Evolutionary conservation across 225 moss, liverwort and hornwort genomes (phyloP).

Genomic region (Anthoceros angustus): DNA sequence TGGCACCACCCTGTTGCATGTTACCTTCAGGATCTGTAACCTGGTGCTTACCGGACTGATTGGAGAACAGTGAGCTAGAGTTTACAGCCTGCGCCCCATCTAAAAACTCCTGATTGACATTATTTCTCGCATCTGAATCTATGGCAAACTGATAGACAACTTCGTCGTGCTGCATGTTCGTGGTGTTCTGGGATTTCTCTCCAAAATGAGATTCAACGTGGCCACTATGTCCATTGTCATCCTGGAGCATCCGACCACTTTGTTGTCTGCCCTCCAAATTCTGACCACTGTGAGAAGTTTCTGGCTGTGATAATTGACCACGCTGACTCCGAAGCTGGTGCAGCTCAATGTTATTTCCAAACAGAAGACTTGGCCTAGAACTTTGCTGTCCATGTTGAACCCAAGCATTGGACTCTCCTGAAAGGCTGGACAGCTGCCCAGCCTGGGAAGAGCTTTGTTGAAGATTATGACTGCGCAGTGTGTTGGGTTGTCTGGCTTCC

Average conservation of each 20-base stretch:
- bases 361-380: neutral
- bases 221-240: neutral
- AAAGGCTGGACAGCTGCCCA: neutral
- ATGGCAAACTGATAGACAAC: neutral
- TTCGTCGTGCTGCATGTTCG: neutral
- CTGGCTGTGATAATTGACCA: neutral
- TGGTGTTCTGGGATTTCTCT: neutral
- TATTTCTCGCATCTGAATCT: neutral
- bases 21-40: neutral
- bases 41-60: neutral
- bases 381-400: neutral
- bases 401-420: neutral
- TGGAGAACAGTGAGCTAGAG: neutral
- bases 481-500: neutral
- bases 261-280: neutral
- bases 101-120: neutral
- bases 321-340: neutral
- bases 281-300: neutral
- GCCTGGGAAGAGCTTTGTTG: neutral
- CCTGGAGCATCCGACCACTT: neutral
- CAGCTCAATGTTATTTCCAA: neutral
- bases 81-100: neutral
- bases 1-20: neutral
- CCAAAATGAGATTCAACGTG: neutral
- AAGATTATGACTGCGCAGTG: neutral